Conservation (phyloP, 352 stramenopile genomes). For the Phytophthora europaea region DNA sequence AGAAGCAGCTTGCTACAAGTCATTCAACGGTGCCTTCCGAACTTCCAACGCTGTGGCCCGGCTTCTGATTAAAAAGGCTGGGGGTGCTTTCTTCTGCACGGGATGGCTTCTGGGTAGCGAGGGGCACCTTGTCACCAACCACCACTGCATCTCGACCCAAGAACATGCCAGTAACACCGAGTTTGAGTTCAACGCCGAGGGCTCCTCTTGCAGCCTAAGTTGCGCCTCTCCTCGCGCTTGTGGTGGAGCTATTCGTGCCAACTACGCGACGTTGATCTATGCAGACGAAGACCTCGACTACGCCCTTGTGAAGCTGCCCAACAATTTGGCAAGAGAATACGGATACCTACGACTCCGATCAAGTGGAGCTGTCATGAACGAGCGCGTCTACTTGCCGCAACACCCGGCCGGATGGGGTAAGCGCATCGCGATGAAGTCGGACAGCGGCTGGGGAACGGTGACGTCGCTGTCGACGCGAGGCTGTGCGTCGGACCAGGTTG, state of each 20-base stretch:
- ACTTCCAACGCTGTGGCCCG: conserved; percentile 51
- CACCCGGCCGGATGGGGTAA: conserved; percentile 77
- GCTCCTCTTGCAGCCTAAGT: conserved; percentile 35
- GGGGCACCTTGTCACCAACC: conserved; percentile 81
- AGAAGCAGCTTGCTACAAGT: conserved; percentile 60
- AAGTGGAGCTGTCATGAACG: conserved; percentile 44
- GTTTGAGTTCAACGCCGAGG: conserved; percentile 72
- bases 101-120: conserved; percentile 81
- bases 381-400: conserved; percentile 69
- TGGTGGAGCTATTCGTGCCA: conserved; percentile 38
- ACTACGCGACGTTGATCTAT: conserved; percentile 48
- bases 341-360: conserved; percentile 67
- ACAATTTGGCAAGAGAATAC: conserved; percentile 50
- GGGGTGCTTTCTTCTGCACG: conserved; percentile 70
- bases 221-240: conserved; percentile 54
- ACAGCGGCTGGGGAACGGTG: conserved; percentile 49
- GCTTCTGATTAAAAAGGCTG: conserved; percentile 68
- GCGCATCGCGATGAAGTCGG: conserved; percentile 68
- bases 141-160: conserved; percentile 74
- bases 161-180: conserved; percentile 61
- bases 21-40: conserved; percentile 25
- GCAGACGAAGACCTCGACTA: conserved; percentile 60
- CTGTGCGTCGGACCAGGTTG: conserved; percentile 65
- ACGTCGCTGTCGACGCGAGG: conserved; percentile 50
- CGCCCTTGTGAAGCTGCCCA: conserved; percentile 69